A percentile compares a stretch with the other conserved stretches of the same genome.
These are phyloP conservation scores for Solanum okadae DNA, from an alignment of 257 asterid genomes.

Conservation along the genomic window DNA sequence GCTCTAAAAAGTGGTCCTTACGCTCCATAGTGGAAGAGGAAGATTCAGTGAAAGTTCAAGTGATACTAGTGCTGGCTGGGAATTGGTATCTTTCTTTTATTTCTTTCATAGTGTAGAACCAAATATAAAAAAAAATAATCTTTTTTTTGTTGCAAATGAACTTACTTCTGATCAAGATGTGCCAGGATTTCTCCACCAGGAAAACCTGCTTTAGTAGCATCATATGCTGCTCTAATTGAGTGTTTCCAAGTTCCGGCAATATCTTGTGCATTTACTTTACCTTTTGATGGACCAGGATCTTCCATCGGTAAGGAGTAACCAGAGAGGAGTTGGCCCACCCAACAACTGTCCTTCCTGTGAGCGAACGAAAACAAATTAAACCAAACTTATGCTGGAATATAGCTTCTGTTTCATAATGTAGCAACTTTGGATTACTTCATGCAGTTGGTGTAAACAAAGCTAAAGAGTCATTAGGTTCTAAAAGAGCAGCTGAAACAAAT, in stretches of 20 bases:
- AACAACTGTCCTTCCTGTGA: constrained; percentile 55
- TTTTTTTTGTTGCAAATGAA: not conserved
- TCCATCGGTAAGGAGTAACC: constrained; percentile 95
- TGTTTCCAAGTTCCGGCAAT: constrained; percentile 90
- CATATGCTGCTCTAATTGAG: constrained; percentile 70
- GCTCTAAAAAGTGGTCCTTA: not conserved
- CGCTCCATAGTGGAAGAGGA: not conserved
- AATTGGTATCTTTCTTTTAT: not conserved
- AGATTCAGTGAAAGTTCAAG: not conserved
- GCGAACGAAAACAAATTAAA: not conserved
- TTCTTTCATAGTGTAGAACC: not conserved
- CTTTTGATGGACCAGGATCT: constrained; percentile 68
- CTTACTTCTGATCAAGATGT: constrained; percentile 96
- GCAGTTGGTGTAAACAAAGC: not conserved
- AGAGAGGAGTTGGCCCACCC: constrained; percentile 95
- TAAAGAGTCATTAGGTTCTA: not conserved
- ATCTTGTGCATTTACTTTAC: constrained; percentile 26
- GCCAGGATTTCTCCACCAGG: constrained; percentile 85
- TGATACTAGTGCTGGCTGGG: not conserved
- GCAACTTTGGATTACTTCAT: not conserved
- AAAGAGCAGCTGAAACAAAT: not conserved
- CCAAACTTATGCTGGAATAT: not conserved
- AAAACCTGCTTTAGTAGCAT: constrained; percentile 71
- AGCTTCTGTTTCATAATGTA: not conserved
- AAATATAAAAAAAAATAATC: not conserved